Conservation (phyloP, 495 filamentous ascomycete species). For the Podospora didyma region DNA sequence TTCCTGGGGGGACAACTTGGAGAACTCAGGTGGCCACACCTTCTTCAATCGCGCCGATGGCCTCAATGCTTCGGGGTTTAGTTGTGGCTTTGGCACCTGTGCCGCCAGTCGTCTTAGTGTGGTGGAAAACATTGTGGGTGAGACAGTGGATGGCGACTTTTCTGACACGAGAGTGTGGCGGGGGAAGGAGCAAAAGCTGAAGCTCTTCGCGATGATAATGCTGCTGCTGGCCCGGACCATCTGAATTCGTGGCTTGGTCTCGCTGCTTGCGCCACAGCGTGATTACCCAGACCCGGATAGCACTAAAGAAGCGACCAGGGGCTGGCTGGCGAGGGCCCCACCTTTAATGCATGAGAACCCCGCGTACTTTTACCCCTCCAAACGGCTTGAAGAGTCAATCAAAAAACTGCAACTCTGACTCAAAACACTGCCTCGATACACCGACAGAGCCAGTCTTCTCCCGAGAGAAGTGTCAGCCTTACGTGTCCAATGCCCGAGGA, state of each 20-base stretch:
- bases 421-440: constrained; percentile 6
- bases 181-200: neutral
- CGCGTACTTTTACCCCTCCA: neutral
- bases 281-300: neutral
- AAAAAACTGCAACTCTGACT: constrained; percentile 8
- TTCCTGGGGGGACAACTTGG: constrained; percentile 70
- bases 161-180: neutral
- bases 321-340: neutral
- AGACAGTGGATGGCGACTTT: neutral
- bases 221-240: neutral
- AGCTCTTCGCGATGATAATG: neutral
- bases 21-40: constrained; percentile 90
- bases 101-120: constrained; percentile 33
- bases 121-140: constrained; percentile 40
- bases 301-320: neutral
- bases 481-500: neutral
- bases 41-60: constrained; percentile 60
- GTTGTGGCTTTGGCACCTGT: constrained; percentile 14
- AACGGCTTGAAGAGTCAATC: neutral
- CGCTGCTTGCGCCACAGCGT: neutral
- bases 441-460: neutral
- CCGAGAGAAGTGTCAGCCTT: neutral
- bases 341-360: neutral
- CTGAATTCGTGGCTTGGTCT: neutral
- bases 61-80: constrained; percentile 1